Evolutionary conservation across 2,329 filamentous ascomycete species (phyloP).

Genomic region (Didymella keratinophila): DNA sequence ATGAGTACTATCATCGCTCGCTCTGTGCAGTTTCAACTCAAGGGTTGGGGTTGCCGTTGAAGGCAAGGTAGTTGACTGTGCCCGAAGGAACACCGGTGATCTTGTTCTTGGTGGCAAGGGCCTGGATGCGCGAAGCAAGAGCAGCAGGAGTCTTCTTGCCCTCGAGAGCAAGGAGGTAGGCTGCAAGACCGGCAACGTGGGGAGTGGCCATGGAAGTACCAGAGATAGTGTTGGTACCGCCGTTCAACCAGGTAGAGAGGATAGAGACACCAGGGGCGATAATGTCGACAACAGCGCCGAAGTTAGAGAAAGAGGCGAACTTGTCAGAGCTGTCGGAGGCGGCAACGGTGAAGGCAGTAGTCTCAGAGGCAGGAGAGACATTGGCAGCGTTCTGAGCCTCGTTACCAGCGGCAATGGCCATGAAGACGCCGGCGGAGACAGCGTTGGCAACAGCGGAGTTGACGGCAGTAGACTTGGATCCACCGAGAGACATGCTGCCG

Average conservation of each 20-base stretch:
- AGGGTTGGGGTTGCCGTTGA: conserved; percentile 56
- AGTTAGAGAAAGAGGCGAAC: conserved; percentile 53
- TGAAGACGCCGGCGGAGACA: conserved; percentile 49
- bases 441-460: conserved; percentile 51
- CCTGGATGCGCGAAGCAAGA: conserved; percentile 58
- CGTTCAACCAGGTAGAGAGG: conserved; percentile 58
- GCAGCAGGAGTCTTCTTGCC: conserved; percentile 56
- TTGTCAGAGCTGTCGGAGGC: conserved; percentile 50
- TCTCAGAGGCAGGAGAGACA: conserved; percentile 50
- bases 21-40: not conserved
- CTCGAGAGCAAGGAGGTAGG: conserved; percentile 69
- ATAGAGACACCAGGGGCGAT: conserved; percentile 53
- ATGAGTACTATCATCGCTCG: not conserved
- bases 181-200: conserved; percentile 66
- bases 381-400: conserved; percentile 42
- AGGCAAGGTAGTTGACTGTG: conserved; percentile 63
- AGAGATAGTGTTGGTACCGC: conserved; percentile 58
- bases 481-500: conserved; percentile 53
- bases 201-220: conserved; percentile 35
- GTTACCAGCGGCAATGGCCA: conserved; percentile 54
- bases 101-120: conserved; percentile 52
- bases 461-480: conserved; percentile 46
- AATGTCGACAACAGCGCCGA: conserved; percentile 48
- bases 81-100: conserved; percentile 55
- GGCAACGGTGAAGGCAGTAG: conserved; percentile 51